Evolutionary conservation across 2,329 filamentous ascomycete species (phyloP).

Genomic region (Trichothecium roseum): DNA sequence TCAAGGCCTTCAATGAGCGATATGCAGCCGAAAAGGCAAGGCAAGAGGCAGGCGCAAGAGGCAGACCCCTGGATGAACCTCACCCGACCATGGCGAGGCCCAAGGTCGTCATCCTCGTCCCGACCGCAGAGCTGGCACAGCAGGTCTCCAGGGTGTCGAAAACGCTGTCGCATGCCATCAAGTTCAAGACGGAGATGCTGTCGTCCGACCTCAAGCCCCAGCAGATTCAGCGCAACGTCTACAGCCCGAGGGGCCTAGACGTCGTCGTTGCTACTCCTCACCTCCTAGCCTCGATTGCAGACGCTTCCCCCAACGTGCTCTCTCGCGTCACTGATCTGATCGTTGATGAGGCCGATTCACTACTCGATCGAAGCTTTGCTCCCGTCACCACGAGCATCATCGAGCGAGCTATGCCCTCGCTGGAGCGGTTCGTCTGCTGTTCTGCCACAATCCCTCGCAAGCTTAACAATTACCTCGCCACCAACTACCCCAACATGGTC

Average conservation of each 20-base stretch:
- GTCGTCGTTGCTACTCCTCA: slow-evolving; percentile 83
- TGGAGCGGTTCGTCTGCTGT: slow-evolving; percentile 83
- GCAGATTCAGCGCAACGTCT: slow-evolving; percentile 77
- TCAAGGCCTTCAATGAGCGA: slow-evolving; percentile 46
- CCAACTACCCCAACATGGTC: slow-evolving; percentile 67
- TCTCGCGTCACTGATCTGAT: slow-evolving; percentile 85
- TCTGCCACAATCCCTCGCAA: slow-evolving; percentile 91
- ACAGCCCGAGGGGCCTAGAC: slow-evolving; percentile 72
- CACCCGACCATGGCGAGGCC: slow-evolving; percentile 70
- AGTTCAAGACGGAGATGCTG: slow-evolving; percentile 76
- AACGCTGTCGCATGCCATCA: slow-evolving; percentile 70
- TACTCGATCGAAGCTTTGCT: slow-evolving; percentile 87
- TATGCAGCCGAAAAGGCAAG: slow-evolving; percentile 45
- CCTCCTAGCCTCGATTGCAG: slow-evolving; percentile 75
- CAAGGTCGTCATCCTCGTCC: slow-evolving; percentile 75
- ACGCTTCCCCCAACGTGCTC: slow-evolving; percentile 83
- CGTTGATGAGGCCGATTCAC: slow-evolving; percentile 90
- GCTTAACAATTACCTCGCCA: slow-evolving; percentile 74
- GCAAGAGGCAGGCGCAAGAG: slow-evolving; percentile 43
- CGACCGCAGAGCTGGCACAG: slow-evolving; percentile 81
- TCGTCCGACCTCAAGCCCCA: slow-evolving; percentile 67
- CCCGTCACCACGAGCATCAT: slow-evolving; percentile 75
- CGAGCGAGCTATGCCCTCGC: slow-evolving; percentile 67
- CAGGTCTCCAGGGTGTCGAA: slow-evolving; percentile 81
- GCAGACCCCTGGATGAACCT: slow-evolving; percentile 57